Evolutionary conservation across 1,284 basidiomycete species (phyloP), one percentile per base, ranked within the genome.

Genomic region (Puccinia triticina): DNA sequence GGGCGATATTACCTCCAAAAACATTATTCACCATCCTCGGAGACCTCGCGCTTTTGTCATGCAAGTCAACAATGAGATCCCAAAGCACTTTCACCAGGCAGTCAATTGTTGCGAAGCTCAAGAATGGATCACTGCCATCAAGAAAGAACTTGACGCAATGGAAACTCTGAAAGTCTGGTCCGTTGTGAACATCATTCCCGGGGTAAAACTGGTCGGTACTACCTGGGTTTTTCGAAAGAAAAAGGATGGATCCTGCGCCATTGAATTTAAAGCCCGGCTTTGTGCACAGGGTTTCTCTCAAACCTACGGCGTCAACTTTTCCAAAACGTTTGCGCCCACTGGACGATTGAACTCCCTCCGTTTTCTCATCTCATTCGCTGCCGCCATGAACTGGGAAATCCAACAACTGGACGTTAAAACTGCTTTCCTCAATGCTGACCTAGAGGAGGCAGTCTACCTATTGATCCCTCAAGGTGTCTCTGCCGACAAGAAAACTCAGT

Each of bases 361-460:
- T 2, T 1, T 21, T 5, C 37, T 69, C 12, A 75, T 34, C 29
- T 50, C 37, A 26, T 18, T 67, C 10, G 57, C 76, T 3, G 21
- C 46, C 7, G 3, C 57, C 0, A 61, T 4, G 23, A n/a, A 61
- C 16, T 37, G 61, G 7, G 21, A 77, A 7, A 46, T 66, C 21
- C n/a, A 50, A 12, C 61, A 77, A 66, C 40, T 57, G 18, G 75
- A 66, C 61, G 59, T 48, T 3, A 61, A 61, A 48, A 64, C n/a
- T 2, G 55, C 75, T 14, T 77, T 77, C 10, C 37, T 46, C 2
- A 61, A 64, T 66, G 59, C 55, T 11, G 29, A 29, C 5, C 23
- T 57, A 43, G 12, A 12, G 7, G 40, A 43, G 12, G 40, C 4
- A 43, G 40, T 43, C 40, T 43, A 43, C 40, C 12, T 43, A 12